Evolutionary conservation across 2,329 filamentous ascomycete genomes (phyloP).

Genomic region (Lojkania enalia): DNA sequence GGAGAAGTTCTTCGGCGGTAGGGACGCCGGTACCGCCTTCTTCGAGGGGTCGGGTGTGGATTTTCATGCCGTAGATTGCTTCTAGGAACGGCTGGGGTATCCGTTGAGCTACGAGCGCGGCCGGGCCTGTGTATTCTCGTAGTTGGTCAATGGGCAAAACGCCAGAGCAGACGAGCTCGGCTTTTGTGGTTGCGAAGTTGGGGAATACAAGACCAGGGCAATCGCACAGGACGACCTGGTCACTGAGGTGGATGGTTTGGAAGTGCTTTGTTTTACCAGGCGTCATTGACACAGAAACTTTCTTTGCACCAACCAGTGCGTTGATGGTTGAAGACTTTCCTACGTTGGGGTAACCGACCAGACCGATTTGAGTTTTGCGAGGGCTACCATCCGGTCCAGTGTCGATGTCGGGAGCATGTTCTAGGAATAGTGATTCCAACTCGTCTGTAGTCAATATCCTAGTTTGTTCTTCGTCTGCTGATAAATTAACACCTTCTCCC

Average conservation of each 20-base stretch:
- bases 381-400: constrained; percentile 53
- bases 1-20: constrained; percentile 81
- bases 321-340: constrained; percentile 99
- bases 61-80: constrained; percentile 90
- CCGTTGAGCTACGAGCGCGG: constrained; percentile 77
- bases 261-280: constrained; percentile 99
- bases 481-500: constrained; percentile 39
- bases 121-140: constrained; percentile 87
- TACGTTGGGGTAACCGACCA: constrained; percentile 98
- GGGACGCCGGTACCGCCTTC: constrained; percentile 90
- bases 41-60: constrained; percentile 76
- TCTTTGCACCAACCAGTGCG: constrained; percentile 96
- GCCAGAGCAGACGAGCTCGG: constrained; percentile 92
- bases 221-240: constrained; percentile 90
- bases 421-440: constrained; percentile 83
- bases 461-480: constrained; percentile 52
- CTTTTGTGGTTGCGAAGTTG: constrained; percentile 96
- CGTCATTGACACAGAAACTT: constrained; percentile 95
- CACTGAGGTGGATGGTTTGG: constrained; percentile 93
- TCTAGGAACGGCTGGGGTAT: constrained; percentile 90
- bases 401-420: constrained; percentile 67
- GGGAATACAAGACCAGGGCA: constrained; percentile 98
- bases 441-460: constrained; percentile 91
- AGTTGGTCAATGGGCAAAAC: constrained; percentile 96
- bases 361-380: constrained; percentile 81